Evolutionary conservation across 805 yeast species (phyloP).

Genomic region (Isabelozyma pseudorhagii): DNA sequence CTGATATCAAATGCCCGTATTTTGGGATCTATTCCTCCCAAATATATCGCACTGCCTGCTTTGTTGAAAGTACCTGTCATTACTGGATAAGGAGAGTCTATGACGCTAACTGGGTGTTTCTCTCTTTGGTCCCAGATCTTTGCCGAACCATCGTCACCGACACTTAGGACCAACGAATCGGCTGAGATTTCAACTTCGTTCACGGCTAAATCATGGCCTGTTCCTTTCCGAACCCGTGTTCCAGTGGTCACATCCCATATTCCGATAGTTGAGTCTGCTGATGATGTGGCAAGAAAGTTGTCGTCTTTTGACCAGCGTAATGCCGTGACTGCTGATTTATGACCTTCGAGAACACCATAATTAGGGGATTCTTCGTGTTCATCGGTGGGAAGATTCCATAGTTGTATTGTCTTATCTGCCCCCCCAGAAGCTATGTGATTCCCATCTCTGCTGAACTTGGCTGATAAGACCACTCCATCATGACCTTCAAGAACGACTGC

Average conservation of each 20-base stretch:
- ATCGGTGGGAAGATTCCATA: conserved; percentile 43
- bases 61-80: conserved; percentile 40
- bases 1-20: conserved; percentile 60
- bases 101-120: conserved; percentile 37
- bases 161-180: conserved; percentile 41
- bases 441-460: conserved; percentile 53
- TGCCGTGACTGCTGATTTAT: conserved; percentile 63
- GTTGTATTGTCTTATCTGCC: conserved; percentile 46
- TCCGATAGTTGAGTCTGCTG: conserved; percentile 62
- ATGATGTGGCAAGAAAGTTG: conserved; percentile 38
- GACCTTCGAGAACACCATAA: conserved; percentile 49
- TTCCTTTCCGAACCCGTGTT: conserved; percentile 48
- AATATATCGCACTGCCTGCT: conserved; percentile 44
- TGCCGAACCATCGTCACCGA: conserved; percentile 63
- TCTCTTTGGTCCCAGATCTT: conserved; percentile 64
- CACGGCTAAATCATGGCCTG: conserved; percentile 50
- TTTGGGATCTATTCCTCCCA: conserved; percentile 67
- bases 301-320: conserved; percentile 53
- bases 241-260: conserved; percentile 64
- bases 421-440: conserved; percentile 60
- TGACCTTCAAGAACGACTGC: conserved; percentile 49
- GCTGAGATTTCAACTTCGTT: conserved; percentile 47
- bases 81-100: conserved; percentile 56
- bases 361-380: conserved; percentile 26
- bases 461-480: conserved; percentile 49